Evolutionary conservation across 2,329 filamentous ascomycete genomes (phyloP).

Genomic region (Herpotrichia juniperi): DNA sequence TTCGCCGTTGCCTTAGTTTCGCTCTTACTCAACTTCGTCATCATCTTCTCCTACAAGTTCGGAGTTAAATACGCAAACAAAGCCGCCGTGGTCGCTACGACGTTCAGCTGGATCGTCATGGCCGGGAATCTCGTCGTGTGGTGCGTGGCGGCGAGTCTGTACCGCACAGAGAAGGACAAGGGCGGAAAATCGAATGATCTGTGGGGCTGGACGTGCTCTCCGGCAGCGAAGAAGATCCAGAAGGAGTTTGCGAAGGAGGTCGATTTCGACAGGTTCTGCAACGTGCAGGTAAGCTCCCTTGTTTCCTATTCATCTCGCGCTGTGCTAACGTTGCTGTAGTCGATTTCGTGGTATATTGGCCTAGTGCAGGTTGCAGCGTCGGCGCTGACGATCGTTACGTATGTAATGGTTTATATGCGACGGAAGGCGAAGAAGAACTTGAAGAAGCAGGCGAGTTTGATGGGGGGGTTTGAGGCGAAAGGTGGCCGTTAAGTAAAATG

Average conservation of each 20-base stretch:
- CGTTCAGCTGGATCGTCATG: constrained; percentile 37
- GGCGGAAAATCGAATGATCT: constrained; percentile 45
- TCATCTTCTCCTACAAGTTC: constrained; percentile 41
- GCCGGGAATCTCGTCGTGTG: constrained; percentile 45
- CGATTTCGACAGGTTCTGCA: constrained; percentile 45
- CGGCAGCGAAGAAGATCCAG: constrained; percentile 43
- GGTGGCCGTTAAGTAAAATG: too few relatives aligned
- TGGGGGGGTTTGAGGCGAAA: not conserved
- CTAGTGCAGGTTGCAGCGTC: constrained; percentile 39
- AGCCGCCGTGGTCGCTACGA: constrained; percentile 29
- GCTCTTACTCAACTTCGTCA: constrained; percentile 40
- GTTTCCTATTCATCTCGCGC: constrained; percentile 3
- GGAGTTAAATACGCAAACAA: constrained; percentile 42
- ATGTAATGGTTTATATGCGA: constrained; percentile 35
- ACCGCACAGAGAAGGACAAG: constrained; percentile 44
- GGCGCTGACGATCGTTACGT: constrained; percentile 36
- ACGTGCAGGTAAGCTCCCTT: constrained; percentile 36
- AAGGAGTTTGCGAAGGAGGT: constrained; percentile 42
- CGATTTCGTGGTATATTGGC: constrained; percentile 42
- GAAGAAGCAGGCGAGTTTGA: constrained; percentile 1
- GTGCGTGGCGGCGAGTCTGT: constrained; percentile 41
- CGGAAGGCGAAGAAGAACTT: constrained; percentile 35
- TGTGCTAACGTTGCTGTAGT: constrained; percentile 17
- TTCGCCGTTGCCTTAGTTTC: constrained; percentile 39
- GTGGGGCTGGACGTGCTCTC: constrained; percentile 51